Percentiles rank a stretch among this genome's conserved stretches.
Evolutionary conservation across 2,329 filamentous ascomycete genomes (phyloP).

Genomic region (Colletotrichum siamense): DNA sequence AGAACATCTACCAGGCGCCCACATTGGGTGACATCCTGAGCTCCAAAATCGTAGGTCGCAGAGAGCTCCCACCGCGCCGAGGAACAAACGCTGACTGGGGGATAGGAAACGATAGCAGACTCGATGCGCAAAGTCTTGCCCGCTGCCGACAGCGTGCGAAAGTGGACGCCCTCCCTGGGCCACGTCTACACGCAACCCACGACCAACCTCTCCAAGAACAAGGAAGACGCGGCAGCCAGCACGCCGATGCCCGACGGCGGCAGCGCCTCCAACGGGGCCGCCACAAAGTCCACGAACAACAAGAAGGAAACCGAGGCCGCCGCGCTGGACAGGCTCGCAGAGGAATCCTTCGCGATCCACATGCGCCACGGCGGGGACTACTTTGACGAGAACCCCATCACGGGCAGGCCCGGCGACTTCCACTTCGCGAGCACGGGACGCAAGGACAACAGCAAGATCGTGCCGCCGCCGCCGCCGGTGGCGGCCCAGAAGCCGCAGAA

Average conservation of each 20-base stretch:
- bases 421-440: constrained; percentile 67
- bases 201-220: constrained; percentile 25
- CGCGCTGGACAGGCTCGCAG: constrained; percentile 52
- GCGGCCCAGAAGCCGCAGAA: constrained; percentile 10
- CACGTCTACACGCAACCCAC: constrained; percentile 53
- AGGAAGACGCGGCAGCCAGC: constrained; percentile 26
- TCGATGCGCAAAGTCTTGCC: constrained; percentile 59
- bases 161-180: constrained; percentile 60
- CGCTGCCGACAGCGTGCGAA: constrained; percentile 53
- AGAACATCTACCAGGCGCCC: constrained; percentile 72
- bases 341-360: constrained; percentile 64
- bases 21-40: constrained; percentile 64
- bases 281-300: constrained; percentile 26
- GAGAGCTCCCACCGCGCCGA: not conserved
- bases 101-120: constrained; percentile 23
- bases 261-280: constrained; percentile 26
- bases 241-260: constrained; percentile 52
- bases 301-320: constrained; percentile 44
- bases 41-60: constrained; percentile 57
- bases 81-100: not conserved
- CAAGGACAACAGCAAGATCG: constrained; percentile 41
- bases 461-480: constrained; percentile 16
- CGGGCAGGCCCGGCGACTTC: constrained; percentile 69
- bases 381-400: constrained; percentile 73
- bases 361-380: constrained; percentile 67